phyloP scores from a whole-genome alignment of 495 filamentous ascomycete species.

The Neurospora tetraspora region DNA sequence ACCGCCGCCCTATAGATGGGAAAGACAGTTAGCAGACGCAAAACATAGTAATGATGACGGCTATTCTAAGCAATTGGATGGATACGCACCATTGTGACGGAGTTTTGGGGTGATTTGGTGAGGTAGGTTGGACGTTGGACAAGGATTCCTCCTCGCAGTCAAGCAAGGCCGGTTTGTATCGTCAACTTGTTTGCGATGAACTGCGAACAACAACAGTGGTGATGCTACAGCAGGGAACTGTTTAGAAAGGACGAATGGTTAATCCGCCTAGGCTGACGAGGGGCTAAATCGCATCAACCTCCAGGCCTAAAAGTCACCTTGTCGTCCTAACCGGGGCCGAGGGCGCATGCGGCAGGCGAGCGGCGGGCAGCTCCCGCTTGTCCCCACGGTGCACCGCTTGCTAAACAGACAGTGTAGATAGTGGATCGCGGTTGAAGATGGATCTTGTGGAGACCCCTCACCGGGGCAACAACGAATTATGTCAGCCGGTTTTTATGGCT shows the following conservation, averaged over 20 bases:
- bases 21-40: neutral
- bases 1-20: conserved; percentile 50
- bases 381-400: neutral
- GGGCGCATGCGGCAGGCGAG: neutral
- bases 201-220: neutral
- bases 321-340: neutral
- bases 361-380: neutral
- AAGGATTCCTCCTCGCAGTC: neutral
- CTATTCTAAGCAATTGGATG: neutral
- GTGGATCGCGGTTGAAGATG: neutral
- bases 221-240: neutral
- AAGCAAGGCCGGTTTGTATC: neutral
- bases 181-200: neutral
- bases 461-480: conserved; percentile 4
- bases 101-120: neutral
- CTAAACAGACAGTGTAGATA: neutral
- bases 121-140: conserved; percentile 5
- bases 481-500: conserved; percentile 11
- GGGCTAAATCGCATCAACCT: neutral
- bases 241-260: neutral
- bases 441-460: neutral
- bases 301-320: neutral
- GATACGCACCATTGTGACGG: conserved; percentile 23
- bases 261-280: neutral
- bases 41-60: neutral